Base-by-base conservation (phyloP, 495 filamentous ascomycete genomes). In the Xylaria intraflava region DNA sequence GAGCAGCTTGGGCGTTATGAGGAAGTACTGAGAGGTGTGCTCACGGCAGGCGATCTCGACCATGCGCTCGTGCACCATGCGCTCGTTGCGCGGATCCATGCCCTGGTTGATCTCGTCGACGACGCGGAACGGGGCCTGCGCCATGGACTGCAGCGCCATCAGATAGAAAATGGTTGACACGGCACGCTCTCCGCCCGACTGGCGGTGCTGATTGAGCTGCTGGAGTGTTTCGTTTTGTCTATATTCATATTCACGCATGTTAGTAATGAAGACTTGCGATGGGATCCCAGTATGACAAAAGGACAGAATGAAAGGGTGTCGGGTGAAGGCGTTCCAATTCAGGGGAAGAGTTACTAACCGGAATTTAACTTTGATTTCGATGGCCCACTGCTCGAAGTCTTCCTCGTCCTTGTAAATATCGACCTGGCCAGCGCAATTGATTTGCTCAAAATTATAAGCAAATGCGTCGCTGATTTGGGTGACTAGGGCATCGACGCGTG, bases 51-150 rank as follows among this genome's bases (percentile, higher is more conserved):
- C 91, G 65, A 95, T 93, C 64, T 91, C 89, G 1, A 96, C 90
- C 84, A 99, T 89, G 47, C 94, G 85, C 62, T 89, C 88, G 70
- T 99, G 93, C 11, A 97, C 94, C 79, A 96, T 90, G 39, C 93
- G 83, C 72, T 98, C 93, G 70, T 98, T 98, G 40, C 94, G 83
- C 20, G 94, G 92, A 70, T 98, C 93, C 93, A 98, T 98, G 55
- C 93, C 93, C 73, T 98, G 93, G 62, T 98, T 98, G 73, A 98
- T 98, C 71, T 98, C 93, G 72, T 98, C 93, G 49, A 99, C 93
- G 36, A 97, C 93, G 49, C 93, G 90, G 84, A 99, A 99, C n/a
- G 93, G 93, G 2, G 89, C 87, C 57, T 89, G 88, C 3, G 93
- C 91, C 59, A 97, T 84, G 16, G 88, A 87, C 68, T 99, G 93